Conservation (phyloP, 768 basidiomycete genomes). For the Boletus subcaerulescens region DNA sequence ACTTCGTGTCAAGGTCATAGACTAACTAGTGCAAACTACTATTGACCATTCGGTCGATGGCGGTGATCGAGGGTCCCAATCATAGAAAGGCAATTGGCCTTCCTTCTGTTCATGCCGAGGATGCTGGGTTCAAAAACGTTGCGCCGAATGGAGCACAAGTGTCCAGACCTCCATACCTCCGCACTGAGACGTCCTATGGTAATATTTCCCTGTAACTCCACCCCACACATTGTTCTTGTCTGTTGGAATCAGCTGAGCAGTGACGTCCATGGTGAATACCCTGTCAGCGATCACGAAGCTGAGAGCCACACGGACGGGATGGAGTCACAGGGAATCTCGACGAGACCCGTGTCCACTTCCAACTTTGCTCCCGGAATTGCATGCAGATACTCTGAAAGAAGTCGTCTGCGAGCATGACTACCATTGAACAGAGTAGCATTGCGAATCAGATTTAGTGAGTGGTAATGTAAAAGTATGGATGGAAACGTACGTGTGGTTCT, state of each 20-base stretch:
- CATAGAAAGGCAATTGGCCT: too few species aligned
- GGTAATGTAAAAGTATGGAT: background rate
- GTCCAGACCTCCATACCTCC: too few species aligned
- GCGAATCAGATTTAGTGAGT: background rate
- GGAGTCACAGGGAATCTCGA: background rate
- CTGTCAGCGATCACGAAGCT: constrained; percentile 6
- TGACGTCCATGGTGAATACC: constrained; percentile 14
- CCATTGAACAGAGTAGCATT: background rate
- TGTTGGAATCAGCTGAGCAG: constrained; percentile 17
- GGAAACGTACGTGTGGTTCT: constrained; percentile 22
- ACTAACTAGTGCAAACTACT: too few species aligned
- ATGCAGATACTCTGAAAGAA: constrained; percentile 11
- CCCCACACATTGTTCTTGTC: constrained; percentile 16
- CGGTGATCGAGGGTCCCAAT: too few species aligned
- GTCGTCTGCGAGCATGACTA: constrained; percentile 21
- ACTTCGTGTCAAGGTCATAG: too few species aligned
- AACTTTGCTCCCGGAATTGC: constrained; percentile 13
- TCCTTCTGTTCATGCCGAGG: too few species aligned
- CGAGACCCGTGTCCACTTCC: background rate
- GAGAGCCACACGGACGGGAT: background rate
- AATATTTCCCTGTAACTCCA: constrained; percentile 2
- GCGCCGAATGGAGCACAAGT: too few species aligned
- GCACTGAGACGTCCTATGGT: background rate
- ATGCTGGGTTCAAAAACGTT: too few species aligned
- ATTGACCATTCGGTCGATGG: too few species aligned